phyloP scores from a whole-genome alignment of 179 eudicot species.

The Silene vulgaris region DNA sequence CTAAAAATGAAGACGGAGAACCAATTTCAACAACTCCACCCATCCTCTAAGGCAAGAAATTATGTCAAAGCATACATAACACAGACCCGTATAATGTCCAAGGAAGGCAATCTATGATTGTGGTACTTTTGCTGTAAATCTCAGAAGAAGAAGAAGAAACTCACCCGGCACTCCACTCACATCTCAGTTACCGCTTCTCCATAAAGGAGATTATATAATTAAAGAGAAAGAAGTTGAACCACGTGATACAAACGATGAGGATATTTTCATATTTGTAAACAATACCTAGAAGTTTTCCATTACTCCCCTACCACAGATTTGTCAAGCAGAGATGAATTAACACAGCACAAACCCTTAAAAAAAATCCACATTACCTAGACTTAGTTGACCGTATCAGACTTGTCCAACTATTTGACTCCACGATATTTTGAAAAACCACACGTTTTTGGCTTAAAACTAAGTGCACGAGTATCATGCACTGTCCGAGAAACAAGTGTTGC shows the following conservation, averaged over 20 bases:
- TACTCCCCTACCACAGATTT: background rate
- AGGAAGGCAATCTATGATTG: background rate
- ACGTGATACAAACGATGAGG: background rate
- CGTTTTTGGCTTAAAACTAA: background rate
- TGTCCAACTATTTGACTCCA: constrained; percentile 5
- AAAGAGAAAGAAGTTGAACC: background rate
- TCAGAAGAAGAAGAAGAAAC: background rate
- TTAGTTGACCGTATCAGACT: background rate
- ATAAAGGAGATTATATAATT: background rate
- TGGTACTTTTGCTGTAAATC: constrained; percentile 8
- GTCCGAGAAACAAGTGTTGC: background rate
- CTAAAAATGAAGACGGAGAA: constrained; percentile 5
- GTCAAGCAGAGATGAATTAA: background rate
- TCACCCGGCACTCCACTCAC: background rate
- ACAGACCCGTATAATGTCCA: background rate
- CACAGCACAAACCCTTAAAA: background rate
- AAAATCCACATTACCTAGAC: background rate
- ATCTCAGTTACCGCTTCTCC: background rate
- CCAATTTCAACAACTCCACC: constrained; percentile 2
- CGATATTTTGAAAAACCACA: background rate
- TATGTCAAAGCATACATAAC: background rate
- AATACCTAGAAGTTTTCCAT: background rate
- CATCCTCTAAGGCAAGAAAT: constrained; percentile 4
- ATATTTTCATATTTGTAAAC: background rate
- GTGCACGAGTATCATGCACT: background rate